These are phyloP conservation scores for Dalbergia cochinchinensis DNA, from an alignment of 306 rosid species.

Conservation along the genomic window DNA sequence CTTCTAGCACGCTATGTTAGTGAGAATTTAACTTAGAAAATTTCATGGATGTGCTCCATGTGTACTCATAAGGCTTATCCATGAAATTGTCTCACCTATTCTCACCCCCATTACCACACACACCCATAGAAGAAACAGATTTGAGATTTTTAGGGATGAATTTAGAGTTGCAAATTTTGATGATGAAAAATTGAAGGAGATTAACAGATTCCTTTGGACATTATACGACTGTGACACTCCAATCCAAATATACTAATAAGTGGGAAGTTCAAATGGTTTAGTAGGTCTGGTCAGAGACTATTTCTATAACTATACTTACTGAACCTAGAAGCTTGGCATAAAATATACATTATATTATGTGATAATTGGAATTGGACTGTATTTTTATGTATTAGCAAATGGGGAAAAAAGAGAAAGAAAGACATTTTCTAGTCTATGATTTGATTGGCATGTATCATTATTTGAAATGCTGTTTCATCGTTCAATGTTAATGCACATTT, in stretches of 20 bases:
- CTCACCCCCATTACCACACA: no score
- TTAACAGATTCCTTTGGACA: slow-evolving; percentile 34
- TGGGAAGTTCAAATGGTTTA: slow-evolving; percentile 20
- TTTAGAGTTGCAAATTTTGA: slow-evolving; percentile 20
- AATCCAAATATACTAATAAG: background rate
- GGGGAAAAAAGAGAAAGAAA: no score
- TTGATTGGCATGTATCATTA: slow-evolving; percentile 30
- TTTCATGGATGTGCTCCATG: no score
- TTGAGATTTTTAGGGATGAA: slow-evolving; percentile 16
- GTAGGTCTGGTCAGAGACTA: background rate
- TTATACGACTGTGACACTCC: slow-evolving; percentile 10
- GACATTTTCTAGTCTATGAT: background rate
- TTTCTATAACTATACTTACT: no score
- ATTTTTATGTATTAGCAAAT: background rate
- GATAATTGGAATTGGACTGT: background rate
- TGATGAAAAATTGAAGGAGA: slow-evolving; percentile 26
- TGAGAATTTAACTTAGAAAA: background rate
- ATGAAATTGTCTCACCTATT: no score
- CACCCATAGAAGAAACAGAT: slow-evolving; percentile 20
- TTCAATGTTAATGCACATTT: slow-evolving; percentile 34
- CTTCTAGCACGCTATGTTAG: slow-evolving; percentile 14
- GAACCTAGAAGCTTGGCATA: no score
- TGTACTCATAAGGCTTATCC: no score
- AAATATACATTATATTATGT: slow-evolving; percentile 4
- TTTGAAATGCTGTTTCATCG: slow-evolving; percentile 39